Base-by-base conservation (phyloP, 192 early-diverging fungal genomes). In the Backusella liffmaniae region DNA sequence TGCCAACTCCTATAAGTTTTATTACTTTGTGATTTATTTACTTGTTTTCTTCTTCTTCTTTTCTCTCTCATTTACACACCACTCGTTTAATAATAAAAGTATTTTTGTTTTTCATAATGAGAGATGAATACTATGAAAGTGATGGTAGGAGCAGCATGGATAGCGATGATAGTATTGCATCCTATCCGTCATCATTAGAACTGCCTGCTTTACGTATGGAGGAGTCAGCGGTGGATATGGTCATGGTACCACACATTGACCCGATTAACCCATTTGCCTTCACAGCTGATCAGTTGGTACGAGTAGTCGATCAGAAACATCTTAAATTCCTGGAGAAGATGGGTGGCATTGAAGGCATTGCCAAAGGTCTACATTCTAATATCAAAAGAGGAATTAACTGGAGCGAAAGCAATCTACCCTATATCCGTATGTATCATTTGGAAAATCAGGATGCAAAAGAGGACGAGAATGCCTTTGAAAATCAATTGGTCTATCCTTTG, bases 221-320 rank as follows among this genome's bases (percentile, higher is more conserved):
- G 23, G 56, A 62, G 56, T 68, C 69, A 29, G 12, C 36, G 1
- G 23, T 66, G 15, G 32, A 74, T 10, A 41, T 66, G 35, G n/a
- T 66, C 15, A 71, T 75, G 35, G 2, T 67, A 9, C 77, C 82
- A 26, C 85, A 83, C 18, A 62, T 76, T 30, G 68, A 76, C 70
- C 80, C 80, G 42, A 73, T 78, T 5, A 84, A 85, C 56, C 86
- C 84, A 4, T 90, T 89, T 76, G 70, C 82, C 4, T 84, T 89
- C 36, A 86, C 81, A 32, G 78, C 82, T 0, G 59, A 80, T 26
- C 80, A 86, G 53, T 83, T 91, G 35, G 79, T 78, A 35, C 35
- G 72, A 18, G 70, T 90, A 21, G 78, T 91, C 5, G 90, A 91
- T 76, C 84, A 81, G 51, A 92, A 92, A 73, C 75, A 86, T 41